Base-by-base conservation (phyloP, 2,329 filamentous ascomycete genomes). In the Clonostachys rosea region DNA sequence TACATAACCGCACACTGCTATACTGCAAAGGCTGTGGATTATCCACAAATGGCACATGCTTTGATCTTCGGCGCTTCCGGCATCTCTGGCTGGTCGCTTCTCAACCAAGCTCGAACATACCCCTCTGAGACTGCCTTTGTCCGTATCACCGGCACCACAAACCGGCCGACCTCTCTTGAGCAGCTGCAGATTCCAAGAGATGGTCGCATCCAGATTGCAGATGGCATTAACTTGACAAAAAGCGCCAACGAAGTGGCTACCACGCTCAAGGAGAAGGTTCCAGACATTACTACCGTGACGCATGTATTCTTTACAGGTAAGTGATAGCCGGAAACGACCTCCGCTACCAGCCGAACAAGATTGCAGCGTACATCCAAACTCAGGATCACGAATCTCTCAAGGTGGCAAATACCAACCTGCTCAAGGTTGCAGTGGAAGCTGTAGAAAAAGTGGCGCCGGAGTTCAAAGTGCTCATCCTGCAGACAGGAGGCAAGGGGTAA, bases 61-160 rank as follows among this genome's bases (percentile, higher is more conserved):
- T 45, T 54, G 6, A 44, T 54, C 33, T 44, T 54, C 13, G 49
- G 52, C 4, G 52, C 51, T 36, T 53, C 48, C 3, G 51, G 52
- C 7, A 54, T 53, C 16, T 54, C 52, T 9, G 52, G 52, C 40
- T 52, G 52, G 51, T 53, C 52, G 12, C 39, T 53, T 5, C 9
- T 53, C 18, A 54, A 54, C 48, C 49, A 53, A 18, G 44, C 46
- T 8, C 30, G 36, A 24, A 35, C 10, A 7, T 50, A 54, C 20
- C 51, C 50, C 24, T 47, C 48, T 6, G 40, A 46, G 2, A 47
- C 41, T 8, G 47, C 51, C 1, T 53, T 54, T 34, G 14, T 30
- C 13, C 46, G 52, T 16, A 54, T 54, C 37, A 54, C 50, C 5
- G 53, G 51, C 20, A 50, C 50, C 16, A 54, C 52, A 0, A 54